Evolutionary conservation across 2,329 filamentous ascomycete genomes (phyloP), one percentile per base, ranked within the genome.

Genomic region (Sporothrix curviconia): DNA sequence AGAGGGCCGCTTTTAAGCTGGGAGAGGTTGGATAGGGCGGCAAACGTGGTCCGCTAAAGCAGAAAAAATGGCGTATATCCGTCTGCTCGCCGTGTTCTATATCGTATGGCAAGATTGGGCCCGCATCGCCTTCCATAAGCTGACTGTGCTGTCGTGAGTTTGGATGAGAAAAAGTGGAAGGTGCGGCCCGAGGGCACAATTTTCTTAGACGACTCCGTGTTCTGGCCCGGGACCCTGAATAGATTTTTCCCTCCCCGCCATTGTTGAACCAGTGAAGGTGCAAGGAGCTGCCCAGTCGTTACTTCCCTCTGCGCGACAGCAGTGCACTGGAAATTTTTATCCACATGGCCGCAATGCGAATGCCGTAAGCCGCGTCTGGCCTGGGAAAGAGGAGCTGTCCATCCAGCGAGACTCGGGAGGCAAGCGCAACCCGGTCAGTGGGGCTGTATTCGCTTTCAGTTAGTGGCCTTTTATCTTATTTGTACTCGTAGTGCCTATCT

Each of bases 301-400:
- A 12, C 51, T 14, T n/a, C n/a, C 6, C 14, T n/a, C n/a, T n/a
- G 17, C 37, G 17, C 30, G 28, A 25, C 7, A 3, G 17, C 40
- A 36, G 24, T 15, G 12, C 51, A 25, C 39, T 55, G 47, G 49
- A 59, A 53, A 59, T 37, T 56, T 57, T 56, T 46, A 52, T 46
- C 47, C 49, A 59, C 24, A 40, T 15, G 28, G 46, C 40, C 42
- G 44, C 28, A 5, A 32, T 50, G 44, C 44, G 28, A 50, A 50
- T 50, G 46, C 46, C 44, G 28, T 50, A 50, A 36, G 30, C 46
- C 46, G 46, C 17, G 46, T 50, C 46, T 50, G 46, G 46, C 46
- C 46, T 15, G n/a, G n/a, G n/a, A n/a, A n/a, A n/a, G n/a, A n/a
- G n/a, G n/a, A n/a, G n/a, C n/a, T n/a, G 46, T 19, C 7, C 24